phyloP scores from a whole-genome alignment of 2,329 filamentous ascomycete species.

The Westerdykella ornata region DNA sequence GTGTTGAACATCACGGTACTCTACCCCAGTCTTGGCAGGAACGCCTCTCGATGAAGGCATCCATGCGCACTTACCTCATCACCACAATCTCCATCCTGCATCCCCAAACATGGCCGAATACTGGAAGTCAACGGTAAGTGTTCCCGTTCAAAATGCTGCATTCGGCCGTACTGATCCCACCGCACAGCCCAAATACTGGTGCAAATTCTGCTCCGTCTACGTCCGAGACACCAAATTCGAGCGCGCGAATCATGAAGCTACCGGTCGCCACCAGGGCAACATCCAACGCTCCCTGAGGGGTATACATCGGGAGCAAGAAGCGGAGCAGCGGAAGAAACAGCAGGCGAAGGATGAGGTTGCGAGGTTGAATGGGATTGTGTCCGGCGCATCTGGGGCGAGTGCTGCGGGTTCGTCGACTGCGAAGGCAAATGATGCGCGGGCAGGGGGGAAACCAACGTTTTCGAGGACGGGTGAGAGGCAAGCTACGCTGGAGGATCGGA shows the following conservation, averaged over 20 bases:
- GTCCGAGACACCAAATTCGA: slow-evolving; percentile 91
- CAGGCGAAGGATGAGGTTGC: slow-evolving; percentile 78
- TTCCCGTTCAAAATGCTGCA: background rate
- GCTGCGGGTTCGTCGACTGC: slow-evolving; percentile 19
- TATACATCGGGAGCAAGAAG: slow-evolving; percentile 77
- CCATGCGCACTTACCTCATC: too few species aligned
- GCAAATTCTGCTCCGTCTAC: slow-evolving; percentile 88
- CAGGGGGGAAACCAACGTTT: slow-evolving; percentile 17
- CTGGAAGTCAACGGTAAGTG: slow-evolving; percentile 81
- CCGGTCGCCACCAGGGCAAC: slow-evolving; percentile 72
- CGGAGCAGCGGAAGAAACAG: slow-evolving; percentile 72
- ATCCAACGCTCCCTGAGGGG: slow-evolving; percentile 87
- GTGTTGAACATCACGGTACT: too few species aligned
- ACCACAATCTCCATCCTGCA: background rate
- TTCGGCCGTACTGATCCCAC: slow-evolving; percentile 1
- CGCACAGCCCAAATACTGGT: slow-evolving; percentile 84
- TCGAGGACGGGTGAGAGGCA: slow-evolving; percentile 38
- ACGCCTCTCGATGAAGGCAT: too few species aligned
- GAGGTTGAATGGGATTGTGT: slow-evolving; percentile 71
- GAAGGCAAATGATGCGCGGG: slow-evolving; percentile 8
- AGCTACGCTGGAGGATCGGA: slow-evolving; percentile 60
- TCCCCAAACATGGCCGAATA: slow-evolving; percentile 74
- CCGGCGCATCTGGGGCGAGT: slow-evolving; percentile 31
- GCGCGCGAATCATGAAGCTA: slow-evolving; percentile 81
- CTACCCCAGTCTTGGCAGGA: too few species aligned